Evolutionary conservation across 2,329 filamentous ascomycete genomes (phyloP).

Genomic region (Xylariales sp.): DNA sequence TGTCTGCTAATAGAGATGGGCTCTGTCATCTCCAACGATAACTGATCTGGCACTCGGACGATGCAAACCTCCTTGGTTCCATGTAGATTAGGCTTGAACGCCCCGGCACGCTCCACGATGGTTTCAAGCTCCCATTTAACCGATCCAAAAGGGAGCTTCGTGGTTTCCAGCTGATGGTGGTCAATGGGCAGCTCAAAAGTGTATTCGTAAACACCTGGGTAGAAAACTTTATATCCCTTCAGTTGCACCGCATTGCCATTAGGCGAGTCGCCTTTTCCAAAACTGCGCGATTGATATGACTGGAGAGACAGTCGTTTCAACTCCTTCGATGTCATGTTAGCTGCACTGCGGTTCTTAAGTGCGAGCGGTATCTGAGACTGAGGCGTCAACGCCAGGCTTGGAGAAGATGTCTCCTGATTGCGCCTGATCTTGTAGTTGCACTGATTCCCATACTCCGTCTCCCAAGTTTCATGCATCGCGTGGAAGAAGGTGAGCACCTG

Average conservation of each 20-base stretch:
- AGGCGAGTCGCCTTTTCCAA: slow-evolving; percentile 71
- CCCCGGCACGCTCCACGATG: slow-evolving; percentile 77
- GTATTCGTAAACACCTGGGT: slow-evolving; percentile 64
- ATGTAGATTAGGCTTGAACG: slow-evolving; percentile 83
- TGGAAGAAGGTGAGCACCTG: slow-evolving; percentile 94
- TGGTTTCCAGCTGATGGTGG: slow-evolving; percentile 83
- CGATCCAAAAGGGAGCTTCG: slow-evolving; percentile 78
- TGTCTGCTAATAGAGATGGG: slow-evolving; percentile 90
- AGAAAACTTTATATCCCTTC: slow-evolving; percentile 83
- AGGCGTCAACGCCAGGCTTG: slow-evolving; percentile 26
- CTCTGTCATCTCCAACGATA: slow-evolving; percentile 85
- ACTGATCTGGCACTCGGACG: slow-evolving; percentile 80
- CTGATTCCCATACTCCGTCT: slow-evolving; percentile 59
- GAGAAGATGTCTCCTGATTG: slow-evolving; percentile 28
- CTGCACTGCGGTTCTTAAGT: slow-evolving; percentile 21
- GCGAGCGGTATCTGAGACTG: slow-evolving; percentile 27
- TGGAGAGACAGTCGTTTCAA: slow-evolving; percentile 71
- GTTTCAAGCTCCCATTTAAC: slow-evolving; percentile 88
- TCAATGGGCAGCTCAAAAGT: slow-evolving; percentile 86
- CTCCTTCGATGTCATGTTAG: slow-evolving; percentile 41
- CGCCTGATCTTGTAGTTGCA: slow-evolving; percentile 50
- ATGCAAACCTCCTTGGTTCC: slow-evolving; percentile 79
- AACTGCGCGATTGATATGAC: slow-evolving; percentile 78
- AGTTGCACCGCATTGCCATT: slow-evolving; percentile 54
- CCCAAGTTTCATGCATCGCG: slow-evolving; percentile 58